Evolutionary conservation across 495 filamentous ascomycete genomes (phyloP).

Genomic region (Neurospora pannonica): DNA sequence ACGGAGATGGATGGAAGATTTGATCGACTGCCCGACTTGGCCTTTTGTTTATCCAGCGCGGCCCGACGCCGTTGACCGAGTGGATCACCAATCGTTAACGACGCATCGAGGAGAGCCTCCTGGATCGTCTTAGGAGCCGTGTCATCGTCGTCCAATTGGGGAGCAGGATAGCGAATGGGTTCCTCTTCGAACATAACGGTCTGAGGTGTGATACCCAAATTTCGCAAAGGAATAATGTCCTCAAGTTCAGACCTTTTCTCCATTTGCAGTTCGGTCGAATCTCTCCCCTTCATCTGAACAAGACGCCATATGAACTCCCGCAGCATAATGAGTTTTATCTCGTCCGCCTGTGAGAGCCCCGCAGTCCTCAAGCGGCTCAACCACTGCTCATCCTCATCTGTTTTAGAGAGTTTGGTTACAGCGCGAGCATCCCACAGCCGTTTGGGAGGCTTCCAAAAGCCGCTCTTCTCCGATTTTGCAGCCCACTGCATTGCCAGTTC

Average conservation of each 20-base stretch:
- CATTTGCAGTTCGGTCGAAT: slow-evolving; percentile 29
- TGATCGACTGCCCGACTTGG: slow-evolving; percentile 1
- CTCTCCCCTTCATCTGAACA: slow-evolving; percentile 55
- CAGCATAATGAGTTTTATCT: slow-evolving; percentile 78
- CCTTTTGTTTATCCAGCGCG: slow-evolving; percentile 40
- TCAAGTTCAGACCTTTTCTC: slow-evolving; percentile 39
- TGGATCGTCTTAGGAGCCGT: slow-evolving; percentile 64
- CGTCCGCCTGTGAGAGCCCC: slow-evolving; percentile 76
- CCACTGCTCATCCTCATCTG: slow-evolving; percentile 97
- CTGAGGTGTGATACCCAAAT: slow-evolving; percentile 65
- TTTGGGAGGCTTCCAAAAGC: slow-evolving; percentile 75
- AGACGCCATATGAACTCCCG: slow-evolving; percentile 89
- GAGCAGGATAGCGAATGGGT: slow-evolving; percentile 19
- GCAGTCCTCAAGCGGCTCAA: slow-evolving; percentile 71
- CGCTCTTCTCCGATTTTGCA: slow-evolving; percentile 60
- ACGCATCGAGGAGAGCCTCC: slow-evolving; percentile 87
- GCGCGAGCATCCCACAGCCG: slow-evolving; percentile 44
- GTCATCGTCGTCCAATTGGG: slow-evolving; percentile 19
- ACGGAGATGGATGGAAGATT: slow-evolving; percentile 18
- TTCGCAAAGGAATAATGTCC: slow-evolving; percentile 59
- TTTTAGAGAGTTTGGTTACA: slow-evolving; percentile 48
- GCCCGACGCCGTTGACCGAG: slow-evolving; percentile 48
- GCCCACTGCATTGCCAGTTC: slow-evolving; percentile 86
- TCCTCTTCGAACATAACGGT: slow-evolving; percentile 86
- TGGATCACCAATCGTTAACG: slow-evolving; percentile 71